Conservation (phyloP, 257 asterid species). For the Fraxinus cuspidata region DNA sequence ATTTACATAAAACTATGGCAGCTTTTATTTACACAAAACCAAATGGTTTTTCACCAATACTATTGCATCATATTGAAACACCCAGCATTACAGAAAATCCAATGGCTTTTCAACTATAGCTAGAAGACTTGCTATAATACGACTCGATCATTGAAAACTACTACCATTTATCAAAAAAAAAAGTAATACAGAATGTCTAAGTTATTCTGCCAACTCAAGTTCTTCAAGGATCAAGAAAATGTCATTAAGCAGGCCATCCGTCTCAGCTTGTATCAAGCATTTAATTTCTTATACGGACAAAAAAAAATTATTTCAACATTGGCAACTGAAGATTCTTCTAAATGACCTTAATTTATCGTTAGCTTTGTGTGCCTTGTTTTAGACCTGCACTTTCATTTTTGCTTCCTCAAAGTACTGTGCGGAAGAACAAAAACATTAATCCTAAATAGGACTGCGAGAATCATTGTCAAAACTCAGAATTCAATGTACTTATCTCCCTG, state of each 20-base stretch:
- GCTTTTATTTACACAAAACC: too few species aligned
- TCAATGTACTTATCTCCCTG: too few species aligned
- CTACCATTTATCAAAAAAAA: background rate
- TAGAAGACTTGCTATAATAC: background rate
- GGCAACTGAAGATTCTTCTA: slow-evolving; percentile 55
- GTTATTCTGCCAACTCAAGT: background rate
- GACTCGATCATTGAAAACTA: background rate
- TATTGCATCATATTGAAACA: background rate
- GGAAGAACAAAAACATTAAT: background rate
- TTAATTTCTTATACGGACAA: background rate
- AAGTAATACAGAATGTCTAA: slow-evolving; percentile 2
- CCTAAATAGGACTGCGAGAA: background rate
- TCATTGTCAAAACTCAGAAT: background rate
- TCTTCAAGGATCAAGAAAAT: background rate
- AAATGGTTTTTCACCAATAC: too few species aligned
- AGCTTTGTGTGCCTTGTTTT: slow-evolving; percentile 42
- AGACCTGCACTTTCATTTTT: slow-evolving; percentile 38
- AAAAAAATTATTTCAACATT: slow-evolving; percentile 30
- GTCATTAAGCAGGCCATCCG: background rate
- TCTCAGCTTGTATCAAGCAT: background rate
- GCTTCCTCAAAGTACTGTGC: slow-evolving; percentile 47
- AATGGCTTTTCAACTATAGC: slow-evolving; percentile 1
- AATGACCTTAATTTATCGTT: slow-evolving; percentile 35
- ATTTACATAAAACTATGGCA: too few species aligned
- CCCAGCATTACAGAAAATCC: background rate